These are phyloP conservation scores for Picochlorum sp. DNA, from an alignment of 139 green algal genomes.

Conservation along the genomic window DNA sequence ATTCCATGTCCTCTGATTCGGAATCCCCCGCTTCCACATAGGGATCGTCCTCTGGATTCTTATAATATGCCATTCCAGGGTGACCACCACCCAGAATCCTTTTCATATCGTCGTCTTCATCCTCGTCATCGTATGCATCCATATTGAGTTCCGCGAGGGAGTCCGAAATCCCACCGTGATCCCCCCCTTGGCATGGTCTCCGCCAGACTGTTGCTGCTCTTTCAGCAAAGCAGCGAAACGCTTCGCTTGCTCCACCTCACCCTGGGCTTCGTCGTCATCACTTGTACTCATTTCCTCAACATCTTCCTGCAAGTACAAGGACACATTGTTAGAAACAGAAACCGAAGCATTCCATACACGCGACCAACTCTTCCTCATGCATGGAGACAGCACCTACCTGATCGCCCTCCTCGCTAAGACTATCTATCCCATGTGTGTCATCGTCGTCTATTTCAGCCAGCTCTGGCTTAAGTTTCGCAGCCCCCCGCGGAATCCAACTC, in stretches of 20 bases:
- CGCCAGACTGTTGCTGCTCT: neutral
- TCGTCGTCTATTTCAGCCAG: conserved; percentile 43
- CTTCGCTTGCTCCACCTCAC: conserved; percentile 21
- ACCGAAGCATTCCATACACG: neutral
- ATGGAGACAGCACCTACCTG: neutral
- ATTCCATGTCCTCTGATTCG: conserved; percentile 50
- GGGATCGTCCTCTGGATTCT: conserved; percentile 26
- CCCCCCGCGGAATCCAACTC: conserved; percentile 65
- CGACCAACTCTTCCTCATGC: neutral
- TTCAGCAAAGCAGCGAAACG: conserved; percentile 12
- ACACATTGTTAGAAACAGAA: neutral
- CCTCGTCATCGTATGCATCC: conserved; percentile 84
- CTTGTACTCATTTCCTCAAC: neutral
- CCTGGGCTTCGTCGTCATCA: conserved; percentile 22
- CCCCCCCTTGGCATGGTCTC: neutral
- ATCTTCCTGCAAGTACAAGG: conserved; percentile 7
- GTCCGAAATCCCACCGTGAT: neutral
- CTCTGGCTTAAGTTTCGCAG: conserved; percentile 35
- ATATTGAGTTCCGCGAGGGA: conserved; percentile 86
- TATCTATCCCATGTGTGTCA: conserved; percentile 44
- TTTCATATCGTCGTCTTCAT: conserved; percentile 26
- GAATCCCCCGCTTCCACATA: conserved; percentile 15
- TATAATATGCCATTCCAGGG: conserved; percentile 41
- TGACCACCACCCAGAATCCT: conserved; percentile 19
- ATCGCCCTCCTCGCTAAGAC: neutral